Evolutionary conservation across 1,284 basidiomycete species (phyloP).

Genomic region (Coniferiporia sulphurascens): DNA sequence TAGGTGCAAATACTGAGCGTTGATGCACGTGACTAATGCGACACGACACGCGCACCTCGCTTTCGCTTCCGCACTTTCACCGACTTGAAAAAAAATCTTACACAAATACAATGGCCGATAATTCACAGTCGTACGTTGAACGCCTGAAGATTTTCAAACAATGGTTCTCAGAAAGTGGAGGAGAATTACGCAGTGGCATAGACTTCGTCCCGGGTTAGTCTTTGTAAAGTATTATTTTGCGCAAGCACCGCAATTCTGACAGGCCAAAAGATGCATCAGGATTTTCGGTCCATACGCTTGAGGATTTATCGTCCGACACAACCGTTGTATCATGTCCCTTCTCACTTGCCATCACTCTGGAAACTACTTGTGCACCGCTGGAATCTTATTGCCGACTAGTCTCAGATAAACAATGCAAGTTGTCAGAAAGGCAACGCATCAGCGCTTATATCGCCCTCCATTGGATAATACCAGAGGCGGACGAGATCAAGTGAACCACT

Average conservation of each 20-base stretch:
- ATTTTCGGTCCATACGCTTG: conserved; percentile 49
- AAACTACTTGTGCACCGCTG: conserved; percentile 42
- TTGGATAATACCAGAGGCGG: conserved; percentile 41
- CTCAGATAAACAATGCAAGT: conserved; percentile 30
- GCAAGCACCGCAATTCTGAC: no score
- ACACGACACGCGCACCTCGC: no score
- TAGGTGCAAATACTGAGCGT: no score
- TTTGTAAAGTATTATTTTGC: no score
- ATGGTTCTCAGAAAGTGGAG: conserved; percentile 49
- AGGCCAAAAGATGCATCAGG: conserved; percentile 37
- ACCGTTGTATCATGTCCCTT: conserved; percentile 74
- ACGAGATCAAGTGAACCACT: conserved; percentile 24
- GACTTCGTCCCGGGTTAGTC: conserved; percentile 40
- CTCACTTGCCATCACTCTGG: conserved; percentile 62
- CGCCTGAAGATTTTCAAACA: conserved; percentile 30
- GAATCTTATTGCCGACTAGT: conserved; percentile 32
- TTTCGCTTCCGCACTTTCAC: no score
- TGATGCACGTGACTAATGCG: no score
- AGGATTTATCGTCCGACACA: conserved; percentile 45
- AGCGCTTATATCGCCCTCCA: conserved; percentile 70
- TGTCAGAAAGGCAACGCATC: conserved; percentile 71
- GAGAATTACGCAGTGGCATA: conserved; percentile 42
- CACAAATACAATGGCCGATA: background rate
- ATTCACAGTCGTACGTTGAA: conserved; percentile 4
- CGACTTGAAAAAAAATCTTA: no score